phyloP scores from a whole-genome alignment of 202 grass and related monocot genomes.

The Digitaria exilis region DNA sequence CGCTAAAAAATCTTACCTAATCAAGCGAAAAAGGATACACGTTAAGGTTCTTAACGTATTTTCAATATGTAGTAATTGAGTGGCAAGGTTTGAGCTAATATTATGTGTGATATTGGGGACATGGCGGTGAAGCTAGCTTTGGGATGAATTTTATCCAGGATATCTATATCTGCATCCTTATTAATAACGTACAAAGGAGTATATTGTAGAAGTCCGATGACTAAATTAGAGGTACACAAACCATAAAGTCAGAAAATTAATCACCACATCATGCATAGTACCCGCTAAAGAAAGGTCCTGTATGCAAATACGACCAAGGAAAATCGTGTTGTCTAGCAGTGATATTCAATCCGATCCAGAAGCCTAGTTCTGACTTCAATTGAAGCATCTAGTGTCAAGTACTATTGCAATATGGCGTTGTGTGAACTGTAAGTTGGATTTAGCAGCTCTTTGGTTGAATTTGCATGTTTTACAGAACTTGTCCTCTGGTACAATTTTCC shows the following conservation, averaged over 20 bases:
- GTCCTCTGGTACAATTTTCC: too few species aligned
- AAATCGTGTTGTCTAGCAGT: not conserved
- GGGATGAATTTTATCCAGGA: not conserved
- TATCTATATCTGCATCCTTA: not conserved
- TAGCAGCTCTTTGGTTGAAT: not conserved
- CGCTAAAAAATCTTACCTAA: not conserved
- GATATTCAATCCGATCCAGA: not conserved
- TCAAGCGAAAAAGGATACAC: not conserved
- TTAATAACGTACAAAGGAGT: not conserved
- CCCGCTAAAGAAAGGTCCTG: not conserved
- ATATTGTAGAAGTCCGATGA: not conserved
- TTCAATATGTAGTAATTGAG: not conserved
- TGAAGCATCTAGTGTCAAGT: not conserved
- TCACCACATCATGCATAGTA: not conserved
- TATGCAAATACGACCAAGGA: not conserved
- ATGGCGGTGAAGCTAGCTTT: not conserved
- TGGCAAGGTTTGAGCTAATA: not conserved
- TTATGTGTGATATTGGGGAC: not conserved
- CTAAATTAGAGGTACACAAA: not conserved
- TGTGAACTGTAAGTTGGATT: not conserved
- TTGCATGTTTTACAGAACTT: too few species aligned
- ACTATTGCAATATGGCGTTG: not conserved
- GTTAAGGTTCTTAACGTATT: not conserved
- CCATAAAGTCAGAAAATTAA: not conserved
- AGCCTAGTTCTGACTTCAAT: not conserved